Evolutionary conservation across 192 early-diverging fungal species (phyloP), one percentile per base, ranked within the genome.

Genomic region (Linnemannia zychae): DNA sequence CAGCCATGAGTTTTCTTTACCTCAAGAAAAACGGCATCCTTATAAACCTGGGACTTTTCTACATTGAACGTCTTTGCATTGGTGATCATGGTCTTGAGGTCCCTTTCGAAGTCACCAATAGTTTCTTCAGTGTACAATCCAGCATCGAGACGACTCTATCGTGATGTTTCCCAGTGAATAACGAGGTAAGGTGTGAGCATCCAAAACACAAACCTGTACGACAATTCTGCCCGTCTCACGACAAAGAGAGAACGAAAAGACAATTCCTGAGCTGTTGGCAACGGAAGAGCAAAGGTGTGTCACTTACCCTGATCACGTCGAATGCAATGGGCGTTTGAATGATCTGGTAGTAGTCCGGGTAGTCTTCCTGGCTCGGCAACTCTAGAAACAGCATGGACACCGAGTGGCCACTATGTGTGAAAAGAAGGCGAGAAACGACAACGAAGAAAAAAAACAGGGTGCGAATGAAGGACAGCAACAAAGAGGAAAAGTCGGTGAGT

Each of bases 21-120:
- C 80, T 88, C 87, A 3, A 90, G 79, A n/a, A 71, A 71, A 40
- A 80, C 53, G 37, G 91, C 90, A 80, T 92, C 91, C 40, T 83
- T 73, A 57, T 89, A 89, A 0, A 91, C 82, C 57, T 80, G 75
- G 3, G 91, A 91, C 1, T 82, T 84, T 6, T 88, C 85, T 6
- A 81, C 57, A 79, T 92, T 92, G 60, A 91, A 92, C n/a, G 82
- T 79, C 73, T 91, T 91, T 31, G 91, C 91, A 49, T 92, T 92
- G 1, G 79, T 22, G 0, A 89, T 82, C 88, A 92, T 88, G 28
- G 89, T 74, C 28, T 85, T 78, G n/a, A 91, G 52, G 82, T 91
- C 90, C 38, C 60, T 74, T n/a, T 50, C 67, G 60, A 81, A 81
- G 57, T 71, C n/a, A 9, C 20, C 20, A 13, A 81, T 49, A 18